These are phyloP conservation scores for Thinopyrum obtusiflorum DNA, from an alignment of 202 grass and related monocot species.

Conservation along the genomic window DNA sequence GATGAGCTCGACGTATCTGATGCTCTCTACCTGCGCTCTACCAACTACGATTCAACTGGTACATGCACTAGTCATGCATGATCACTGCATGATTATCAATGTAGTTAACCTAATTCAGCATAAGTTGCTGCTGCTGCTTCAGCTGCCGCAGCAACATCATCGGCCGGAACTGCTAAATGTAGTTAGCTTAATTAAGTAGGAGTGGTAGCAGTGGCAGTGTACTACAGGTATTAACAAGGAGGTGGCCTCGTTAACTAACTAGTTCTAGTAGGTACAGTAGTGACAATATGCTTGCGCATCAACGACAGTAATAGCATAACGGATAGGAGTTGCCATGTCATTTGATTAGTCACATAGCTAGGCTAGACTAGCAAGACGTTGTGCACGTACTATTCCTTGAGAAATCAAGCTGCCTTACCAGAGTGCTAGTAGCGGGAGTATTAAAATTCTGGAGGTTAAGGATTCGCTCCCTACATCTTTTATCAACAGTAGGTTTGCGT, in stretches of 20 bases:
- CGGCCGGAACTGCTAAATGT: background rate
- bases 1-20: background rate
- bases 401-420: background rate
- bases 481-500: background rate
- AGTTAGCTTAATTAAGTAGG: background rate
- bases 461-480: background rate
- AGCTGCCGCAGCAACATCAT: background rate
- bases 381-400: background rate
- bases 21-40: conserved; percentile 7
- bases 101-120: background rate
- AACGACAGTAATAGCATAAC: background rate
- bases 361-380: background rate
- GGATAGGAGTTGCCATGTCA: background rate
- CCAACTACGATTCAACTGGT: conserved; percentile 22
- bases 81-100: background rate
- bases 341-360: background rate
- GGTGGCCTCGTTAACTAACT: background rate
- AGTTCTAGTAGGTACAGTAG: background rate
- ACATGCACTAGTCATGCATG: background rate
- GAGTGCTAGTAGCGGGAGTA: background rate
- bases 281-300: background rate
- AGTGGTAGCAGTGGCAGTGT: background rate
- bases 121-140: background rate
- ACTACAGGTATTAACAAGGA: too few relatives aligned
- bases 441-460: background rate